Conservation (phyloP, 139 green algal genomes). For the Gonium pectorale region DNA sequence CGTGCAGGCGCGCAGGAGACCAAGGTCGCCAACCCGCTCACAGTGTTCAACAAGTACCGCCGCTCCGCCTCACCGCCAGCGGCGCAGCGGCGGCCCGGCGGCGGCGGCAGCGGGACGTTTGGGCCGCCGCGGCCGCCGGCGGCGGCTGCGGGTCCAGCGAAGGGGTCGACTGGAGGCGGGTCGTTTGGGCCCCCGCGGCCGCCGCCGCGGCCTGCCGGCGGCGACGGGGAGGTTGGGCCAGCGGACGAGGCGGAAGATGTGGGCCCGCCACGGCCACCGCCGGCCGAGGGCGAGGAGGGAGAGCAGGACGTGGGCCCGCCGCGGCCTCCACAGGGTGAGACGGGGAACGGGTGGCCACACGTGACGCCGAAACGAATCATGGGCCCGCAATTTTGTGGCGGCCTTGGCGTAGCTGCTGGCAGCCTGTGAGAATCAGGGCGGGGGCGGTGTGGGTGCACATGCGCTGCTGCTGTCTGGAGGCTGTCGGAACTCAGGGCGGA, state of each 20-base stretch:
- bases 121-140: constrained; percentile 23
- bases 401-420: no score
- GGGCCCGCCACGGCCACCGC: constrained; percentile 11
- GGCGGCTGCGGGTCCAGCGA: no score
- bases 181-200: constrained; percentile 49
- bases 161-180: no score
- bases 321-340: constrained; percentile 14
- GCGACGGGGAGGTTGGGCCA: not conserved
- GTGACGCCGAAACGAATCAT: no score
- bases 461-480: no score
- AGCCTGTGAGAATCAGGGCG: no score
- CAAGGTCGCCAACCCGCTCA: constrained; percentile 30
- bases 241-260: not conserved
- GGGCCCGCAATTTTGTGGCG: no score
- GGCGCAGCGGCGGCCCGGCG: constrained; percentile 1
- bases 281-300: constrained; percentile 5
- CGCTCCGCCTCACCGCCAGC: not conserved
- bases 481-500: no score
- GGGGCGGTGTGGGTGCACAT: no score
- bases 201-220: not conserved
- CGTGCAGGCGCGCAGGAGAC: not conserved
- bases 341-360: no score
- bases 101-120: constrained; percentile 31
- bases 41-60: constrained; percentile 33
- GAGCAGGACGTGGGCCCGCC: constrained; percentile 16